Conservation (phyloP, 2,329 filamentous ascomycete genomes). For the Aspergillus viridinutans region DNA sequence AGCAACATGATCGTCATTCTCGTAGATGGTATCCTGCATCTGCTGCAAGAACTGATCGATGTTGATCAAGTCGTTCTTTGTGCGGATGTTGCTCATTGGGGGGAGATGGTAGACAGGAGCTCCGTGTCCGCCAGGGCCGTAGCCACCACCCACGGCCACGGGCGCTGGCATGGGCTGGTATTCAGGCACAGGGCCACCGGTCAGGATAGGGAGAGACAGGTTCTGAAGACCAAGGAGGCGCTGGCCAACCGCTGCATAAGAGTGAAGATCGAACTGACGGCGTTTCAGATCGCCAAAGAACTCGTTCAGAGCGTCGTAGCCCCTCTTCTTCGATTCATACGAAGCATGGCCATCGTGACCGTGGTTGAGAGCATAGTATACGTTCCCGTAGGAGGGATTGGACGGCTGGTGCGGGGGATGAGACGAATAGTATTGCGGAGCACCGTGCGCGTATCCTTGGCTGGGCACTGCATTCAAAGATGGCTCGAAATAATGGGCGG, state of each 20-base stretch:
- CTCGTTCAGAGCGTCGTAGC: slow-evolving; percentile 84
- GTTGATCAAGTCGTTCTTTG: slow-evolving; percentile 88
- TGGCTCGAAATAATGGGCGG: slow-evolving; percentile 54
- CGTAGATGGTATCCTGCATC: slow-evolving; percentile 93
- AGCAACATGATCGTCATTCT: slow-evolving; percentile 78
- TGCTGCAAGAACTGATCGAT: slow-evolving; percentile 94
- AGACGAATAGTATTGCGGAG: slow-evolving; percentile 51
- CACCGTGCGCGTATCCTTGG: slow-evolving; percentile 39
- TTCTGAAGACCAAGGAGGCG: slow-evolving; percentile 78
- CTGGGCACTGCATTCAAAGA: slow-evolving; percentile 47
- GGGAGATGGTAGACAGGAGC: slow-evolving; percentile 82
- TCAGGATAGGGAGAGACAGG: slow-evolving; percentile 58
- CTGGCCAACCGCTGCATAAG: slow-evolving; percentile 88
- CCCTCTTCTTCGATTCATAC: slow-evolving; percentile 74
- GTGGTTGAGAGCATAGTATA: slow-evolving; percentile 72
- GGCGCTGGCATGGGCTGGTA: slow-evolving; percentile 52
- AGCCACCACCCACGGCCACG: slow-evolving; percentile 52
- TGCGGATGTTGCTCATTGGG: slow-evolving; percentile 80
- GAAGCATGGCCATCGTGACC: slow-evolving; percentile 59
- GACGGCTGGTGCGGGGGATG: slow-evolving; percentile 52
- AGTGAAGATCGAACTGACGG: slow-evolving; percentile 79
- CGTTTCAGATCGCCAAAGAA: slow-evolving; percentile 94
- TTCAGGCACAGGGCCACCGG: slow-evolving; percentile 52
- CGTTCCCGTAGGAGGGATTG: slow-evolving; percentile 61
- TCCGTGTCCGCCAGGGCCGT: slow-evolving; percentile 55